phyloP scores from a whole-genome alignment of 768 basidiomycete species.

The Mycena amicta region DNA sequence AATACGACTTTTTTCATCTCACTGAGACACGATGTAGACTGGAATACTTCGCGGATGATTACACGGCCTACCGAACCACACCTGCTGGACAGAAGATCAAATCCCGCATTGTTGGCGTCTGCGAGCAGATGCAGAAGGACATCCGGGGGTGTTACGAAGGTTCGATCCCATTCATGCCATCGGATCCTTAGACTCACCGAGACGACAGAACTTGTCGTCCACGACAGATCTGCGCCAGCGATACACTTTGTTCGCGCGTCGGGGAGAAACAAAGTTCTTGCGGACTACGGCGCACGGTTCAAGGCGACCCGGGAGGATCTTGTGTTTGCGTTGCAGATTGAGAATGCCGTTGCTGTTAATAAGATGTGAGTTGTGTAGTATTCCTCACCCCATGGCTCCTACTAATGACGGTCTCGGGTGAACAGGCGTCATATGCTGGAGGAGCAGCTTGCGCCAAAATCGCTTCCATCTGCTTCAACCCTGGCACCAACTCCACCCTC shows the following conservation, averaged over 20 bases:
- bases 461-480: too few species aligned
- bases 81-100: conserved; percentile 5
- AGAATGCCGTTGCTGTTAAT: conserved; percentile 2
- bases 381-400: too few species aligned
- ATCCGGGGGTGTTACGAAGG: conserved; percentile 2
- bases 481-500: too few species aligned
- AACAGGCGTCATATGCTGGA: conserved; percentile 1
- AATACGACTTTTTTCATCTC: not conserved
- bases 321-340: conserved; percentile 7
- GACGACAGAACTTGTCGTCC: not conserved
- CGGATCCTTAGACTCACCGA: not conserved
- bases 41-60: conserved; percentile 4
- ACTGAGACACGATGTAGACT: not conserved
- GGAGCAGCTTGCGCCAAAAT: not conserved
- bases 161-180: not conserved
- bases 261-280: conserved; percentile 2
- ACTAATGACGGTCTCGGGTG: too few species aligned
- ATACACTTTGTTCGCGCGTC: not conserved
- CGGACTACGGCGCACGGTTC: conserved; percentile 7
- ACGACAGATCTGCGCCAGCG: conserved; percentile 1
- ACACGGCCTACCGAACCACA: not conserved
- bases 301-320: conserved; percentile 3
- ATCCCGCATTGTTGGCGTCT: not conserved
- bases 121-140: conserved; percentile 6
- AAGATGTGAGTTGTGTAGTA: conserved; percentile 2